Evolutionary conservation across 2,329 filamentous ascomycete genomes (phyloP), one percentile per base, ranked within the genome.

Genomic region (Hortaea werneckii): DNA sequence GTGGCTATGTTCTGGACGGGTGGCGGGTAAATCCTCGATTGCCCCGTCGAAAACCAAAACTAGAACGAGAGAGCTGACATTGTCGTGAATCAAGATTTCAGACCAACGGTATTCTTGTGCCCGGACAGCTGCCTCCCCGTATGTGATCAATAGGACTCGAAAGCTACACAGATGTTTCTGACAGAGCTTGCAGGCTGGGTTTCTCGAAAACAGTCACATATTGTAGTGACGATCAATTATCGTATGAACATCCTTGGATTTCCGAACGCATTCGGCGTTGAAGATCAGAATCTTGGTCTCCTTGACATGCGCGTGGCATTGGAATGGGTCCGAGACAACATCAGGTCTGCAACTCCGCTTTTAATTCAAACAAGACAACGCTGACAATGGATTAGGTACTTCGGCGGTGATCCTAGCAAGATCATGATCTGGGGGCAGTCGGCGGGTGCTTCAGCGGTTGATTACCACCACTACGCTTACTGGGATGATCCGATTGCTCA

Each of bases 381-480:
- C 20, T 20, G 20, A 20, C 20, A 20, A 20, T 20, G 20, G 4
- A 20, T 20, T 20, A 62, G 57, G 5, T 58, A 55, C 59, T 62
- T 69, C 57, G 67, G 67, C 4, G 69, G 67, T 10, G 66, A 71
- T 48, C 57, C 26, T 52, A 40, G 40, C 5, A 41, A 60, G 4
- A 64, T 72, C 42, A 68, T 62, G 1, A 55, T 71, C 5, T 67
- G 61, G 42, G 68, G 68, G 2, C 65, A 68, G 30, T 62, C 60
- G 1, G 61, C 65, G 8, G 66, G 66, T 1, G 48, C 50, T 62
- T 8, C 57, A 3, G 58, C 65, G 1, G 67, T 68, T 0, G 72
- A 76, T 50, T 68, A 69, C 54, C 73, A 69, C 61, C 64, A 69
- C 5, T 76, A 74, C 43, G 70, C 74, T 3, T 74, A 70, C 41